Evolutionary conservation across 2,329 filamentous ascomycete species (phyloP), one percentile per base, ranked within the genome.

Genomic region (Paramyrothecium sp.): DNA sequence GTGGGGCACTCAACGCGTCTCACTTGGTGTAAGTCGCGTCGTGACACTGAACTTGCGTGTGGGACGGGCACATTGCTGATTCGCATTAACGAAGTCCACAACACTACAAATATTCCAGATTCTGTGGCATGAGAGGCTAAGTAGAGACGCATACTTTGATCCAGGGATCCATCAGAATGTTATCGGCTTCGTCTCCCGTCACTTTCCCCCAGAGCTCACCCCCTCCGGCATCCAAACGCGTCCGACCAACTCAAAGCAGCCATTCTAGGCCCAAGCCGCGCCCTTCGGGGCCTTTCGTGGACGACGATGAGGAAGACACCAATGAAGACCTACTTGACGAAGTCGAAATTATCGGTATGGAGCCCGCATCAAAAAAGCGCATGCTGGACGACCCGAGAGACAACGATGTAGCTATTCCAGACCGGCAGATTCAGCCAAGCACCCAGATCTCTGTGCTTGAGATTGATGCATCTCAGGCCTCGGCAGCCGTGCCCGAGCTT

Each of bases 141-240:
- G 5, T 10, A 30, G 26, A n/a, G 5, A 30, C 26, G 26, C 26
- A 4, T 10, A 10, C 4, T 44, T 7, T 12, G 5, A 19, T 44
- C 13, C 4, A 17, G 13, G n/a, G n/a, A 16, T 7, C n/a, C 13
- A 12, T 17, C 38, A 76, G 65, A 48, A 89, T 89, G 85, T 74
- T 84, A 23, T 77, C 81, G 41, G 77, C 82, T 44, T 88, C 87
- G 7, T 87, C 87, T 16, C 83, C 86, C 2, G 71, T 86, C 20
- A 67, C 76, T 23, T 84, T 84, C 58, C 83, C 84, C 2, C 71
- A 76, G 7, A 84, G 78, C 65, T 83, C 84, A 22, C 63, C 71
- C 41, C 71, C 71, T 46, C 66, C 65, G 1, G 61, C 66, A 2
- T 58, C 68, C 30, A 77, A 76, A 61, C 73, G 74, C 59, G 60